phyloP scores from a whole-genome alignment of 2,329 filamentous ascomycete species.

The Trichoderma sp. region DNA sequence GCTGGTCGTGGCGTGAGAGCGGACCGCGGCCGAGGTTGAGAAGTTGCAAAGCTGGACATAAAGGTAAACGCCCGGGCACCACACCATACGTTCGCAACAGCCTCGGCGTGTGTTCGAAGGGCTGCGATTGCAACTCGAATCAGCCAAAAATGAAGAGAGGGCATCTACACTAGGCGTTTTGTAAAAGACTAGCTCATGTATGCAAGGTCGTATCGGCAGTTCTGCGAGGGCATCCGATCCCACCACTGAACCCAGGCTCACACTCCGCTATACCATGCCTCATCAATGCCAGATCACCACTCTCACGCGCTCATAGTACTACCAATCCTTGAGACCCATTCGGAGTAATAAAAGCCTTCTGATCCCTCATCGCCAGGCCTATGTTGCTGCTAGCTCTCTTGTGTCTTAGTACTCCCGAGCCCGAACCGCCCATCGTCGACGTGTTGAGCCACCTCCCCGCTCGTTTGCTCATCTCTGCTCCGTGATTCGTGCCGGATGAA shows the following conservation, averaged over 20 bases:
- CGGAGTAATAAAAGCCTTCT: not conserved
- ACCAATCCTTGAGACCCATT: not conserved
- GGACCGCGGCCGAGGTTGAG: not conserved
- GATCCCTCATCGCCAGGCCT: not conserved
- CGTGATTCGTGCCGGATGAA: not conserved
- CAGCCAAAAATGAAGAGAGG: not conserved
- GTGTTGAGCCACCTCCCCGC: constrained; percentile 18
- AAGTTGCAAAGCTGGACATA: not conserved
- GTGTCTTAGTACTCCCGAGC: constrained; percentile 24
- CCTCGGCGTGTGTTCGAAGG: not conserved
- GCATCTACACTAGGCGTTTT: not conserved
- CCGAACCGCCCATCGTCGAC: constrained; percentile 9
- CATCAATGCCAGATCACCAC: not conserved
- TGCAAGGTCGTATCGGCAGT: not conserved
- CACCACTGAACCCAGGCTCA: not conserved
- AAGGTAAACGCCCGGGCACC: not conserved
- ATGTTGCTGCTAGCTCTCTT: constrained; percentile 5
- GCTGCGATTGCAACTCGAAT: not conserved
- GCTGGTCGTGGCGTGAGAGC: constrained; percentile 9
- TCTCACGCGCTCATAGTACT: not conserved
- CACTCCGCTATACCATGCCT: not conserved
- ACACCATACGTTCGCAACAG: not conserved
- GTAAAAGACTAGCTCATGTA: not conserved
- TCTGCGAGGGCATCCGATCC: not conserved
- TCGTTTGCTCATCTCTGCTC: not conserved